Percentiles rank a stretch among this genome's conserved stretches.
phyloP scores from a whole-genome alignment of 208 protist species.

The Novymonas esmeraldas region DNA sequence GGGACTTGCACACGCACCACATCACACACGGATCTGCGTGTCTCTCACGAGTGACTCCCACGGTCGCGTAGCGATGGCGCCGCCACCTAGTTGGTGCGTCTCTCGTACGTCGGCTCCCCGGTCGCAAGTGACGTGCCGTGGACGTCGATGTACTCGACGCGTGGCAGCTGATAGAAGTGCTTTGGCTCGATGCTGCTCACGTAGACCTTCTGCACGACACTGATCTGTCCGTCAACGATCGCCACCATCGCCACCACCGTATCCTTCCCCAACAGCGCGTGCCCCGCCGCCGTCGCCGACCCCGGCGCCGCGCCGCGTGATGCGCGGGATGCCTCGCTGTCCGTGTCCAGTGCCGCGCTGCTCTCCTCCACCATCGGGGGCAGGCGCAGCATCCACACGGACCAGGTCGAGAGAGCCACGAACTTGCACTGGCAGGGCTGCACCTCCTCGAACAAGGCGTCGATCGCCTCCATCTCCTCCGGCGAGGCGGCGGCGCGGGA shows the following conservation, averaged over 20 bases:
- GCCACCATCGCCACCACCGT: conserved; percentile 57
- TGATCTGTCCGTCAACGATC: conserved; percentile 50
- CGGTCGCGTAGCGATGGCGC: not conserved
- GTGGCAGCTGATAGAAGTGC: conserved; percentile 77
- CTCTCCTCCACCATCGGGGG: conserved; percentile 14
- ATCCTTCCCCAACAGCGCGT: conserved; percentile 9
- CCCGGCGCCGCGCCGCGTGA: not conserved
- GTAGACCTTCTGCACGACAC: conserved; percentile 64
- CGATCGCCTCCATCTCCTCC: conserved; percentile 21
- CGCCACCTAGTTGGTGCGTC: conserved; percentile 8
- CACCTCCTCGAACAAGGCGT: conserved; percentile 35
- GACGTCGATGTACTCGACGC: conserved; percentile 76
- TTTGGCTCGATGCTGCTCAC: conserved; percentile 76
- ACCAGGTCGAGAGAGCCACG: conserved; percentile 57
- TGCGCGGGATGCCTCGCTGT: conserved; percentile 5
- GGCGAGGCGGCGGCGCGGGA: conserved; percentile 11
- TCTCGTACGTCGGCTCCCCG: conserved; percentile 49
- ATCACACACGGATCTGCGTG: too few species aligned
- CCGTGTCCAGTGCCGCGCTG: conserved; percentile 11
- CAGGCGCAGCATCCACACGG: conserved; percentile 45
- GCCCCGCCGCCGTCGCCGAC: not conserved
- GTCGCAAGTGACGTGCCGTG: conserved; percentile 61
- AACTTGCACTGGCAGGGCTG: conserved; percentile 52
- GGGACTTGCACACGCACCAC: too few species aligned
- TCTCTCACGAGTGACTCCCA: too few species aligned